phyloP scores from a whole-genome alignment of 176 grass and related monocot genomes.

The Eleusine indica region DNA sequence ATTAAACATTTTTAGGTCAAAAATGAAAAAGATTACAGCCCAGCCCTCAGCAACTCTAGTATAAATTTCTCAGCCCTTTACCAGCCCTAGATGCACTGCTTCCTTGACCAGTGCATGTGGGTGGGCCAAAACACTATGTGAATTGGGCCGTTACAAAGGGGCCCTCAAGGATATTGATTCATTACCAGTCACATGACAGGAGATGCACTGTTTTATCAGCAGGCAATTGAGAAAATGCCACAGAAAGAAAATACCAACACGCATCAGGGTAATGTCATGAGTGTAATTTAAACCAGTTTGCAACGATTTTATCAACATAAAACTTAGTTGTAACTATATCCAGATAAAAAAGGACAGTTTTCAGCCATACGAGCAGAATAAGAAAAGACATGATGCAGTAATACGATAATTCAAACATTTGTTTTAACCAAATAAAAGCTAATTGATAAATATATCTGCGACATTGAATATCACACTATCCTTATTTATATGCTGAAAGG shows the following conservation, averaged over 20 bases:
- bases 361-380: conserved; percentile 7
- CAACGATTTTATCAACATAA: not conserved
- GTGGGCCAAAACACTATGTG: not conserved
- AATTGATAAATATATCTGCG: conserved; percentile 21
- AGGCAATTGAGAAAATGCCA: not conserved
- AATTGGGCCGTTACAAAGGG: not conserved
- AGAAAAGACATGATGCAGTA: not conserved
- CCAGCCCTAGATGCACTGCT: too few species aligned
- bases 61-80: too few species aligned
- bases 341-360: conserved; percentile 10
- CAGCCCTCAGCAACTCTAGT: too few species aligned
- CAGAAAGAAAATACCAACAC: not conserved
- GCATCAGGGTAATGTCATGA: conserved; percentile 15
- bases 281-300: not conserved
- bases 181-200: not conserved
- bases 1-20: too few species aligned
- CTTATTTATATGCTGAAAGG: conserved; percentile 21
- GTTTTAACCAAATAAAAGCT: not conserved
- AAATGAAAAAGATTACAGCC: too few species aligned
- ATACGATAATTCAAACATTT: conserved; percentile 24
- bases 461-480: conserved; percentile 27
- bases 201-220: conserved; percentile 13
- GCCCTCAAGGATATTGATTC: conserved; percentile 1
- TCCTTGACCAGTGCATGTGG: not conserved
- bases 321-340: conserved; percentile 7